Percentiles rank a stretch among this genome's conserved stretches.
Evolutionary conservation across 768 basidiomycete genomes (phyloP).

Genomic region (Filobasidium wieringae): DNA sequence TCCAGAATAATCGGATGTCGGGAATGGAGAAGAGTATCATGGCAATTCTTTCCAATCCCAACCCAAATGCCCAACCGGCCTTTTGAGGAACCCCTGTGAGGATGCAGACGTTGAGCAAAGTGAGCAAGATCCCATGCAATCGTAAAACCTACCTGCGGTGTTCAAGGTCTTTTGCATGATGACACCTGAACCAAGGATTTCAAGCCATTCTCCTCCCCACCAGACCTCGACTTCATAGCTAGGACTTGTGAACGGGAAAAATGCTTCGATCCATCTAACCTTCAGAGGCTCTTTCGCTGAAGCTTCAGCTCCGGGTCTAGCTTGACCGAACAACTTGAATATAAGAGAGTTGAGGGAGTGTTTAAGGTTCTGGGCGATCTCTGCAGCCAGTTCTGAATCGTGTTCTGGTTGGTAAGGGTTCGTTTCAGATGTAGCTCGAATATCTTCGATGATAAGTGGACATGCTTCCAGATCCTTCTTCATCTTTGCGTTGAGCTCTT

Average conservation of each 20-base stretch:
- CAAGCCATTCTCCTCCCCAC: conserved; percentile 91
- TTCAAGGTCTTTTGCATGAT: conserved; percentile 79
- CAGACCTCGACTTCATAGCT: conserved; percentile 98
- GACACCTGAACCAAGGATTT: conserved; percentile 88
- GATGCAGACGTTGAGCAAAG: neutral
- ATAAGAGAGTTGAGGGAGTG: conserved; percentile 77
- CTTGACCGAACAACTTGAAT: conserved; percentile 62
- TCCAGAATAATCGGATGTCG: conserved; percentile 98
- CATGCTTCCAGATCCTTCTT: conserved; percentile 51
- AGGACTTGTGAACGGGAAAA: conserved; percentile 94
- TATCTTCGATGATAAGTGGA: conserved; percentile 77
- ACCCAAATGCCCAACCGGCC: conserved; percentile 88
- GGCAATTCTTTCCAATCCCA: conserved; percentile 90
- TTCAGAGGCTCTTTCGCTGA: conserved; percentile 58
- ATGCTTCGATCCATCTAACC: conserved; percentile 94
- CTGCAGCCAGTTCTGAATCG: conserved; percentile 57
- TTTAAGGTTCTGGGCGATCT: conserved; percentile 76
- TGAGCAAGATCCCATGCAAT: neutral
- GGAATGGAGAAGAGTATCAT: conserved; percentile 97
- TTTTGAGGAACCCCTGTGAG: conserved; percentile 57
- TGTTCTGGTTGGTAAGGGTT: conserved; percentile 76
- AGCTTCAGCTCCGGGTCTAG: conserved; percentile 28
- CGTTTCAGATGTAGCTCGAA: conserved; percentile 55
- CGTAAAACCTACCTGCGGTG: conserved; percentile 56
- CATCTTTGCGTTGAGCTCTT: conserved; percentile 60